Evolutionary conservation across 176 grass and related monocot species (phyloP).

Genomic region (Ensete glaucum): DNA sequence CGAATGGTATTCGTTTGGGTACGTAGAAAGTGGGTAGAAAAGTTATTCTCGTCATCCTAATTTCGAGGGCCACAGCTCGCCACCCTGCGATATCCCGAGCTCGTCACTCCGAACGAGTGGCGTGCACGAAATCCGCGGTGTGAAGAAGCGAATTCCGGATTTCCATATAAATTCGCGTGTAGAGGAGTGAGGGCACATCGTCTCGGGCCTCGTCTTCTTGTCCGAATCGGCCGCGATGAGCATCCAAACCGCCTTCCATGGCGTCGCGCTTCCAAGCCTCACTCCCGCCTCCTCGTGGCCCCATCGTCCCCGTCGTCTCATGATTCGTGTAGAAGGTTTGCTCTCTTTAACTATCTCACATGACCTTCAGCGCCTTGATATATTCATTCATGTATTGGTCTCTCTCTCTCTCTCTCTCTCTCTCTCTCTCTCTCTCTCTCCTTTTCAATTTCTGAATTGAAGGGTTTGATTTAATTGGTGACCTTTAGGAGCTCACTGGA

Average conservation of each 20-base stretch:
- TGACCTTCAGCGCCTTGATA: background rate
- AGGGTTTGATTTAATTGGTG: background rate
- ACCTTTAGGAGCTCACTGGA: background rate
- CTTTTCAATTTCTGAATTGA: no score
- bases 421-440: background rate
- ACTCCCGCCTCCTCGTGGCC: background rate
- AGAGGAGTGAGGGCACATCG: background rate
- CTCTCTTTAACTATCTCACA: background rate
- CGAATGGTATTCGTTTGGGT: no score
- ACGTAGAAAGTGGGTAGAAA: accelerated
- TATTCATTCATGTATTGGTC: background rate
- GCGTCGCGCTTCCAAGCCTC: slow-evolving; percentile 7
- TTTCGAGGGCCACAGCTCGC: no score
- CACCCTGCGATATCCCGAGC: background rate
- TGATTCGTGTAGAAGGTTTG: slow-evolving; percentile 9
- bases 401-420: no score
- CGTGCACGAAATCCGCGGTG: background rate
- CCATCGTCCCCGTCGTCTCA: background rate
- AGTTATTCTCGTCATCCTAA: no score
- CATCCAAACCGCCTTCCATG: slow-evolving; percentile 1
- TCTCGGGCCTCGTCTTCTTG: background rate
- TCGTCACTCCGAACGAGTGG: background rate
- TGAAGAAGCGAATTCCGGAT: background rate
- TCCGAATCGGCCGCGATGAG: background rate
- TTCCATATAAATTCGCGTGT: background rate